These are phyloP conservation scores for Wallacemonas sp. DNA, from an alignment of 208 protist genomes.

Conservation along the genomic window DNA sequence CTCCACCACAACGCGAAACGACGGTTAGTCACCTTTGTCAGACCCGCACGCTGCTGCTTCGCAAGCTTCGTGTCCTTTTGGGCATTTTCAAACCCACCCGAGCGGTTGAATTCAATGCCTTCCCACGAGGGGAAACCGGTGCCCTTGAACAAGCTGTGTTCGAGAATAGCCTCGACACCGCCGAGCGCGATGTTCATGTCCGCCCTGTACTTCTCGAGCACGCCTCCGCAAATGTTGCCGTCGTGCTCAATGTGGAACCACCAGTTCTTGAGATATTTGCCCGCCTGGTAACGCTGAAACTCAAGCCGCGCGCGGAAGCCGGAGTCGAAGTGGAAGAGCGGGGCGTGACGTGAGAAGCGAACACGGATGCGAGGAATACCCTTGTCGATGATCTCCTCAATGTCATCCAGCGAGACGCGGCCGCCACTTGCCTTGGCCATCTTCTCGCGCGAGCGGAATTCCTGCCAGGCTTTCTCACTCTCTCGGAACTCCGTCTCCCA, in stretches of 20 bases:
- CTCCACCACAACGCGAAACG: constrained; percentile 99
- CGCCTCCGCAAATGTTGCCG: constrained; percentile 99
- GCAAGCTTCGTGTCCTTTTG: constrained; percentile 99
- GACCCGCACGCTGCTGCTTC: constrained; percentile 99
- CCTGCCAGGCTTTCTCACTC: constrained; percentile 99
- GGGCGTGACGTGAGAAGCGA: constrained; percentile 99
- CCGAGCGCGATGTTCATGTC: constrained; percentile 99
- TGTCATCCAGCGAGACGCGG: constrained; percentile 98
- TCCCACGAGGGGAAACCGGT: constrained; percentile 99
- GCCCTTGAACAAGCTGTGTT: constrained; percentile 99
- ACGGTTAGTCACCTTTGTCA: constrained; percentile 99
- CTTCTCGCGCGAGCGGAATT: constrained; percentile 98
- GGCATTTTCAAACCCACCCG: constrained; percentile 98
- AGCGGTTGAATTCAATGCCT: constrained; percentile 99
- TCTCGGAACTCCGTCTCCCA: constrained; percentile 99
- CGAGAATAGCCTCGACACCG: constrained; percentile 99
- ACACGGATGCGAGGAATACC: constrained; percentile 99
- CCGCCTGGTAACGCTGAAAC: constrained; percentile 99
- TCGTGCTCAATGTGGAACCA: constrained; percentile 99
- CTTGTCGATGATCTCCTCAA: constrained; percentile 99
- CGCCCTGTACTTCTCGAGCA: constrained; percentile 99
- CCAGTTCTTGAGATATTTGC: constrained; percentile 99
- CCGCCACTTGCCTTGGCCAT: constrained; percentile 98
- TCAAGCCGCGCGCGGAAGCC: constrained; percentile 99
- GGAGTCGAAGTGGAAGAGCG: constrained; percentile 99